These are phyloP conservation scores for Xanthoparmelia taractica DNA, from an alignment of 495 filamentous ascomycete genomes.

Conservation along the genomic window DNA sequence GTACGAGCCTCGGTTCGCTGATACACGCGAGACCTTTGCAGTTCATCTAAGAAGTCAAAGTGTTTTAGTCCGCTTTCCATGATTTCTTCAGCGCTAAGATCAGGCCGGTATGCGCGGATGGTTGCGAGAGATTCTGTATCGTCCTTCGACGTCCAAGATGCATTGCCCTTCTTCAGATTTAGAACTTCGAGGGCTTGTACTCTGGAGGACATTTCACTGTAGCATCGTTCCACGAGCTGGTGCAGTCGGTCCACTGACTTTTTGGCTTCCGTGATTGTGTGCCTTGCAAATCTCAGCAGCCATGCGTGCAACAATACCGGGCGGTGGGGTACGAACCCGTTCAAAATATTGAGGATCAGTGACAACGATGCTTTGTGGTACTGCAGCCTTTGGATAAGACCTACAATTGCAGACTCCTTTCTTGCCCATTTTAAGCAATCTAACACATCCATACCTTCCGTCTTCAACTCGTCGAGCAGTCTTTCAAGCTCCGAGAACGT, in stretches of 20 bases:
- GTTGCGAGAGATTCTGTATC: neutral
- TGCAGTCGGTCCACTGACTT: neutral
- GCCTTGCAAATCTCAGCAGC: neutral
- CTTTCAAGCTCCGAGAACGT: constrained; percentile 19
- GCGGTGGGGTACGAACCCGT: constrained; percentile 2
- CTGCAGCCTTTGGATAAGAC: constrained; percentile 12
- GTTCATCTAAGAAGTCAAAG: constrained; percentile 8
- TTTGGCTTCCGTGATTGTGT: neutral
- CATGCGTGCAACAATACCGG: neutral
- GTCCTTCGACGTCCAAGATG: neutral
- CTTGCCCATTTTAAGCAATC: constrained; percentile 18
- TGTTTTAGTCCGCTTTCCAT: neutral
- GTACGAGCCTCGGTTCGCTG: constrained; percentile 5
- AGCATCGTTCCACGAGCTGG: neutral
- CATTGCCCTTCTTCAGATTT: neutral
- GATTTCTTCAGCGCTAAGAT: neutral
- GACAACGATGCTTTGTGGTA: constrained; percentile 19
- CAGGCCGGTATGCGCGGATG: neutral
- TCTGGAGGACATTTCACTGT: neutral
- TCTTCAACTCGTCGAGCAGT: constrained; percentile 14
- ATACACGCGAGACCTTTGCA: constrained; percentile 19
- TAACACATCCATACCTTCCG: neutral
- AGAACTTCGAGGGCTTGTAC: neutral
- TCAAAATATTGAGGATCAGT: constrained; percentile 15
- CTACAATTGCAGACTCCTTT: constrained; percentile 1